These are phyloP conservation scores for Nothophaeocryptopus gaeumannii DNA, from an alignment of 2,329 filamentous ascomycete genomes.

Conservation along the genomic window DNA sequence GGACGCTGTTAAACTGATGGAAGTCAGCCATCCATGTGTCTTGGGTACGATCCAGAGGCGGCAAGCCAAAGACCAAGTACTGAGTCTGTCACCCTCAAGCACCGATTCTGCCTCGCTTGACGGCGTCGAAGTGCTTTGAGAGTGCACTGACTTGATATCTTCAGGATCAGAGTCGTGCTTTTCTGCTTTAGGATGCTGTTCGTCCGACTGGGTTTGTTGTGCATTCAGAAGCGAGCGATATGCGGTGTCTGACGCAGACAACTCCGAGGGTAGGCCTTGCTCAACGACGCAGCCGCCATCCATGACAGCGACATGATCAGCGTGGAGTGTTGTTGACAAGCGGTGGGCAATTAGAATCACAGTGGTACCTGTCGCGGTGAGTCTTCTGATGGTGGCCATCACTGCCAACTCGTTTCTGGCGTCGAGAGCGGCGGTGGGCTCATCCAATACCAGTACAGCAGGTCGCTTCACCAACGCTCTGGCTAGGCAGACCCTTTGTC, in stretches of 20 bases:
- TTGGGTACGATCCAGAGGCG: constrained; percentile 26
- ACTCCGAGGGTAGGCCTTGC: constrained; percentile 58
- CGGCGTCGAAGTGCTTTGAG: neutral
- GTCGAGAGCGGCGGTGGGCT: constrained; percentile 47
- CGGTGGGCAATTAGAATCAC: constrained; percentile 72
- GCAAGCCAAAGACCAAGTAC: constrained; percentile 12
- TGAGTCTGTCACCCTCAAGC: constrained; percentile 5
- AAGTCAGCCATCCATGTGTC: constrained; percentile 40
- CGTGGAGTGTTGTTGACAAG: constrained; percentile 73
- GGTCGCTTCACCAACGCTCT: constrained; percentile 46
- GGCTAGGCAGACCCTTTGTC: constrained; percentile 48
- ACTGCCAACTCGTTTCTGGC: constrained; percentile 44
- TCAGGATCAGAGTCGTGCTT: neutral
- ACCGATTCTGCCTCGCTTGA: neutral
- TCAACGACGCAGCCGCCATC: constrained; percentile 64
- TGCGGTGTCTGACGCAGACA: constrained; percentile 41
- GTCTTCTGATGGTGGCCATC: constrained; percentile 43
- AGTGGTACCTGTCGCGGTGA: constrained; percentile 54
- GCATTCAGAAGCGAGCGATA: constrained; percentile 31
- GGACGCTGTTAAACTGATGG: constrained; percentile 44
- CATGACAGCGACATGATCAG: constrained; percentile 76
- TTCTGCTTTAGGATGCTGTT: neutral
- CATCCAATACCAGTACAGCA: constrained; percentile 47
- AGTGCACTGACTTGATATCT: constrained; percentile 10
- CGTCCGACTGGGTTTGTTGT: constrained; percentile 23